These are phyloP conservation scores for Neurospora sp. DNA, from an alignment of 495 filamentous ascomycete species.

Conservation along the genomic window DNA sequence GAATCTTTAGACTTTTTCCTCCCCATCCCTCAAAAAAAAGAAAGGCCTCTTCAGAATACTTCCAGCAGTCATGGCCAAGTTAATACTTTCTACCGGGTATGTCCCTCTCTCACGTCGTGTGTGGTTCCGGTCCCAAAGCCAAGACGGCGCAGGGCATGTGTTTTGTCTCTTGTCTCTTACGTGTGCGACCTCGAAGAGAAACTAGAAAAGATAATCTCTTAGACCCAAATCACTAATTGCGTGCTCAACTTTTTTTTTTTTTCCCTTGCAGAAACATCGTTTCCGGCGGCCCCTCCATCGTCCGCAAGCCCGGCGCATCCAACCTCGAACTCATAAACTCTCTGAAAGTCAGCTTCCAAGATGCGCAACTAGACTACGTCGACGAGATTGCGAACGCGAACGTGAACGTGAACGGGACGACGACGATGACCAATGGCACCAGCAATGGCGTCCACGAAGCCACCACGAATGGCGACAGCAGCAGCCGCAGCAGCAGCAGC, in stretches of 20 bases:
- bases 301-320: slow-evolving; percentile 63
- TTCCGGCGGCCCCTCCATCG: slow-evolving; percentile 64
- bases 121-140: too few relatives aligned
- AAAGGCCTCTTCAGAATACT: neutral
- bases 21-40: neutral
- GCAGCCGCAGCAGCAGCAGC: slow-evolving; percentile 2
- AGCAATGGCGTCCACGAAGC: slow-evolving; percentile 35
- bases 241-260: slow-evolving; percentile 4
- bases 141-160: neutral
- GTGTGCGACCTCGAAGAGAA: neutral
- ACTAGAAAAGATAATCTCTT: neutral
- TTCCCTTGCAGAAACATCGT: slow-evolving; percentile 63
- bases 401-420: slow-evolving; percentile 16
- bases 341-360: slow-evolving; percentile 69
- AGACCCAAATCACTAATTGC: slow-evolving; percentile 11
- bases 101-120: slow-evolving; percentile 7
- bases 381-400: slow-evolving; percentile 30
- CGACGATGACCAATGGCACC: slow-evolving; percentile 34
- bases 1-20: neutral
- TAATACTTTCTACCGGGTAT: slow-evolving; percentile 85
- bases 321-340: slow-evolving; percentile 82
- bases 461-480: slow-evolving; percentile 27
- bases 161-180: neutral
- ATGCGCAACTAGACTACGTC: slow-evolving; percentile 53
- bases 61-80: slow-evolving; percentile 48